Conservation (phyloP, 2,329 filamentous ascomycete genomes). For the Alternaria ventricosa region DNA sequence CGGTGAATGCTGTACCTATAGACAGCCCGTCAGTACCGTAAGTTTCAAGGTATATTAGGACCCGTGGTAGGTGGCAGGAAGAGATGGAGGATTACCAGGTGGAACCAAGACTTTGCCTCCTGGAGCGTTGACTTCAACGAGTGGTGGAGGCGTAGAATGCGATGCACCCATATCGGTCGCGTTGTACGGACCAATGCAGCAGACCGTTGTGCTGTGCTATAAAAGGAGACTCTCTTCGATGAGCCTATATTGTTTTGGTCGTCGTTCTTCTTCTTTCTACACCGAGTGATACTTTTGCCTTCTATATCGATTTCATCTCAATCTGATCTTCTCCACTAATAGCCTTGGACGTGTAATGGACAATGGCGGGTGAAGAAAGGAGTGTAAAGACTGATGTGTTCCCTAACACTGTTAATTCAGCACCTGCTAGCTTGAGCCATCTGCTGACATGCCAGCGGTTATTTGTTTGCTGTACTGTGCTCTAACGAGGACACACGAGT, state of each 20-base stretch:
- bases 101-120: slow-evolving; percentile 30
- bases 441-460: not conserved
- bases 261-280: not conserved
- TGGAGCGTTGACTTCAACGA: slow-evolving; percentile 30
- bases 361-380: not conserved
- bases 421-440: not conserved
- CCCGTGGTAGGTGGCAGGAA: not conserved
- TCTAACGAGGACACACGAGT: not conserved
- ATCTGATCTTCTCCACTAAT: not conserved
- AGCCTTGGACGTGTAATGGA: not conserved
- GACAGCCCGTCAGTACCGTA: not conserved
- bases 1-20: slow-evolving; percentile 8
- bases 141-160: slow-evolving; percentile 30
- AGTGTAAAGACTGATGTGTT: not conserved
- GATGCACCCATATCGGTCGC: slow-evolving; percentile 26
- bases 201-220: not conserved
- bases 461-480: not conserved
- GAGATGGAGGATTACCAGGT: slow-evolving; percentile 1
- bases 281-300: not conserved
- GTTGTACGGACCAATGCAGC: not conserved
- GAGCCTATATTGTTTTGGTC: not conserved
- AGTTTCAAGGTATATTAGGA: not conserved
- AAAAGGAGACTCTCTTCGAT: not conserved
- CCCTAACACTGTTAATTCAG: not conserved
- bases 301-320: not conserved